Base-by-base conservation (phyloP, 805 yeast species). In the Danielozyma ontarioensis region DNA sequence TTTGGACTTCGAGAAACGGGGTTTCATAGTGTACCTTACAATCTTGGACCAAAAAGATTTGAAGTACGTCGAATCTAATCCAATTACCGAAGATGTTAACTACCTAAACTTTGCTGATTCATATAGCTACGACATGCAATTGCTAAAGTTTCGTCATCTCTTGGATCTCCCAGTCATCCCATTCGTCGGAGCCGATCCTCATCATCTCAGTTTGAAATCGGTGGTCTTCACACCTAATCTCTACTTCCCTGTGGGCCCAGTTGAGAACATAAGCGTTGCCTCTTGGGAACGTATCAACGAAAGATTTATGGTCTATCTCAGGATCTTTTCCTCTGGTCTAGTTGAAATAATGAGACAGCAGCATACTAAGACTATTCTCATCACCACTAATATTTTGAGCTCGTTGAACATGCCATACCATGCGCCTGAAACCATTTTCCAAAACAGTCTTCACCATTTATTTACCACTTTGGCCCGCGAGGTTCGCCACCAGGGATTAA, bases 11-110 rank as follows among this genome's bases (percentile, higher is more conserved):
- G 88, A 84, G 42, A 71, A 72, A 28, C 64, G 95, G 34, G 95
- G 95, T 1, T 85, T 83, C 51, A 80, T 87, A 21, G 88, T 87
- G 3, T 86, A 81, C 51, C 68, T 86, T 41, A 79, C 94, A 0
- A 74, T 79, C n/a, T 53, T 74, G n/a, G 75, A 71, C 38, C 85
- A 78, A 18, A 69, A 66, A 41, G 86, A 80, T 40, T 52, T 65
- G 28, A 62, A 58, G 42, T 70, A 70, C 34, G 62, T 78, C 30
- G 74, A 71, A 39, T 48, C 63, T 23, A 72, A 63, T 39, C 84
- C 83, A 37, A 70, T 79, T 29, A 76, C 81, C 12, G 72, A 74
- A 16, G 95, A 86, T 51, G 72, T 85, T 35, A 74, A 83, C 42
- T 78, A 83, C 27, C 61, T 87, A 34, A 70, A 75, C 25, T 55